These are phyloP conservation scores for Cryptococcus hybrid DNA, from an alignment of 1,284 basidiomycete species.

Conservation along the genomic window DNA sequence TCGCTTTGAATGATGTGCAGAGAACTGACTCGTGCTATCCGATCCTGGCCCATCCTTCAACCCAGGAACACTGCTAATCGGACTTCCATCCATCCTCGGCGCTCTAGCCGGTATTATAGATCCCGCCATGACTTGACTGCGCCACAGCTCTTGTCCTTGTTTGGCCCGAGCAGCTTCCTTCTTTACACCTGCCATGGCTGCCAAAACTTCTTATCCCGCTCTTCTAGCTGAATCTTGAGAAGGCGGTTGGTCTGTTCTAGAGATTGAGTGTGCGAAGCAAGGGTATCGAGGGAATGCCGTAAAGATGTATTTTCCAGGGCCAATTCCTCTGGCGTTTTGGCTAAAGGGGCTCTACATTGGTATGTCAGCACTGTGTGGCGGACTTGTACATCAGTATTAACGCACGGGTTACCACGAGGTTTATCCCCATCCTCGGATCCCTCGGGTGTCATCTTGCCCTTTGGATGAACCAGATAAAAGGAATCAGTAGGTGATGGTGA, in stretches of 20 bases:
- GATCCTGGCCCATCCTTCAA: not conserved
- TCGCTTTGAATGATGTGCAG: not conserved
- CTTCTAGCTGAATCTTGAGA: conserved; percentile 29
- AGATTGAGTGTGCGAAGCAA: conserved; percentile 40
- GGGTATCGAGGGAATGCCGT: conserved; percentile 41
- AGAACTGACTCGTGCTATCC: not conserved
- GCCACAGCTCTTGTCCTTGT: conserved; percentile 34
- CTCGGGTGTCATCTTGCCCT: not conserved
- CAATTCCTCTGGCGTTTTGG: conserved; percentile 50
- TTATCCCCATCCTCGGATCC: not conserved
- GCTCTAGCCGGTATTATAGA: conserved; percentile 1
- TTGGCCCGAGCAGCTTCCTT: conserved; percentile 38
- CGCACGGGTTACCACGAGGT: too few species aligned
- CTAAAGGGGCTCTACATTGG: conserved; percentile 8
- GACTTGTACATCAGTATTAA: too few species aligned
- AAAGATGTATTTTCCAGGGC: conserved; percentile 47
- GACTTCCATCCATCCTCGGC: conserved; percentile 1
- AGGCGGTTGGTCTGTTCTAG: conserved; percentile 34
- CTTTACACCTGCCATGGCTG: conserved; percentile 38
- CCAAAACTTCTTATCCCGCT: conserved; percentile 38
- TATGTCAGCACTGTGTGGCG: too few species aligned
- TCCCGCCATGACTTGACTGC: conserved; percentile 32
- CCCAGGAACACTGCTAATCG: conserved; percentile 1
- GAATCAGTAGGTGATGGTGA: conserved; percentile 31
- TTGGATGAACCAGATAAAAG: conserved; percentile 32